Conservation (phyloP, 805 yeast genomes). For the Peterozyma xylosa region DNA sequence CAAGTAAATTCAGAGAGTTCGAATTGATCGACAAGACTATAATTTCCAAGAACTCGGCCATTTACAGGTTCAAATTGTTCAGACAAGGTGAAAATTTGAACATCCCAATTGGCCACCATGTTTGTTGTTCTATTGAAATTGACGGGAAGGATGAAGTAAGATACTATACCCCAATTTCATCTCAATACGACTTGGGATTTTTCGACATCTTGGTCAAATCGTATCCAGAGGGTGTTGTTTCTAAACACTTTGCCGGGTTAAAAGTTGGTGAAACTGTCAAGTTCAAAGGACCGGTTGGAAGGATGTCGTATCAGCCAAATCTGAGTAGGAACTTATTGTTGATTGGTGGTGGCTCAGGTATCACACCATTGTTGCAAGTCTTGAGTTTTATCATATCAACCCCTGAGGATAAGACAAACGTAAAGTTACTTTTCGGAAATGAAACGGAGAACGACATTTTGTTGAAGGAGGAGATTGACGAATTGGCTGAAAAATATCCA, state of each 20-base stretch:
- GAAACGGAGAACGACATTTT: constrained; percentile 73
- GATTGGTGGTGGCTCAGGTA: constrained; percentile 84
- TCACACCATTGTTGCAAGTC: constrained; percentile 84
- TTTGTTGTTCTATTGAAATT: constrained; percentile 45
- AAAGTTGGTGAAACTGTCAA: constrained; percentile 58
- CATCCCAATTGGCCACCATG: constrained; percentile 70
- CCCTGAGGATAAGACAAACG: constrained; percentile 55
- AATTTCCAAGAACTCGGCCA: constrained; percentile 62
- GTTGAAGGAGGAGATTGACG: constrained; percentile 66
- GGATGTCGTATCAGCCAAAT: constrained; percentile 50
- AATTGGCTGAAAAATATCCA: constrained; percentile 56
- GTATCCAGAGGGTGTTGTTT: constrained; percentile 63
- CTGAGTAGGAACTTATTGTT: constrained; percentile 58
- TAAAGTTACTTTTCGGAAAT: constrained; percentile 62
- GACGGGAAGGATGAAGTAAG: constrained; percentile 50
- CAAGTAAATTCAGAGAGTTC: constrained; percentile 51
- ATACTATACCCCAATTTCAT: constrained; percentile 72
- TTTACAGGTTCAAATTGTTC: constrained; percentile 62
- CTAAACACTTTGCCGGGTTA: constrained; percentile 58
- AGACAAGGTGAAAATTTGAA: constrained; percentile 54
- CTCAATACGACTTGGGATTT: constrained; percentile 62
- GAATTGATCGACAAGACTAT: constrained; percentile 72
- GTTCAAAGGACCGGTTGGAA: constrained; percentile 77
- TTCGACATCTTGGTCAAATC: constrained; percentile 75
- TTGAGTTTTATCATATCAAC: constrained; percentile 63